phyloP scores from a whole-genome alignment of 768 basidiomycete species.

The Tylopilus intermedius region DNA sequence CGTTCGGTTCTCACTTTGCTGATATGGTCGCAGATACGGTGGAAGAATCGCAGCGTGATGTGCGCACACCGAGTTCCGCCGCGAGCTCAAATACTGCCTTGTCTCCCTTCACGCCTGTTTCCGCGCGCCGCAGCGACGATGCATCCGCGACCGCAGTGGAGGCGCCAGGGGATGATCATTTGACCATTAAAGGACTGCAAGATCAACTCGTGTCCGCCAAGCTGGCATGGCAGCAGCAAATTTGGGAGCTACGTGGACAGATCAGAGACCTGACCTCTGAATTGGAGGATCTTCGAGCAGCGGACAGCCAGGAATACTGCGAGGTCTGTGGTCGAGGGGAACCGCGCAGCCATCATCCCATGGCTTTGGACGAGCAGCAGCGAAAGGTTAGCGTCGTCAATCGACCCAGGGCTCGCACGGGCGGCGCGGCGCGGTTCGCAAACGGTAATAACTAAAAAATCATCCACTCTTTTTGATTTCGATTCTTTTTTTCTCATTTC shows the following conservation, averaged over 20 bases:
- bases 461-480: slow-evolving; percentile 14
- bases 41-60: slow-evolving; percentile 35
- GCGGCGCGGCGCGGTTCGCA: slow-evolving; percentile 58
- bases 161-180: slow-evolving; percentile 38
- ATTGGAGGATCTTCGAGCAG: slow-evolving; percentile 50
- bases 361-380: slow-evolving; percentile 16
- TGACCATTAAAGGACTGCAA: slow-evolving; percentile 50
- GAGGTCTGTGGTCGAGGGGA: slow-evolving; percentile 55
- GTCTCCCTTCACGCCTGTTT: slow-evolving; percentile 47
- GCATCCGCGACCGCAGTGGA: slow-evolving; percentile 21
- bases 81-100: slow-evolving; percentile 36
- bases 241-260: slow-evolving; percentile 73
- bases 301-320: slow-evolving; percentile 46
- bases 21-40: slow-evolving; percentile 33
- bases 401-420: slow-evolving; percentile 65
- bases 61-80: slow-evolving; percentile 48
- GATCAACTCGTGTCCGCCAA: slow-evolving; percentile 56
- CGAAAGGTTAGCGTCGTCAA: slow-evolving; percentile 44
- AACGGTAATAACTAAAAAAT: slow-evolving; percentile 32
- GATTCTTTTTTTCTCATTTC: slow-evolving; percentile 5
- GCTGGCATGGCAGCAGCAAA: slow-evolving; percentile 64
- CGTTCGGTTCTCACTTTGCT: slow-evolving; percentile 68
- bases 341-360: slow-evolving; percentile 5
- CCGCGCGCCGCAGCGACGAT: slow-evolving; percentile 32
- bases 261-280: slow-evolving; percentile 68